Base-by-base conservation (phyloP, 768 basidiomycete genomes). In the Mycena kentingensis region DNA sequence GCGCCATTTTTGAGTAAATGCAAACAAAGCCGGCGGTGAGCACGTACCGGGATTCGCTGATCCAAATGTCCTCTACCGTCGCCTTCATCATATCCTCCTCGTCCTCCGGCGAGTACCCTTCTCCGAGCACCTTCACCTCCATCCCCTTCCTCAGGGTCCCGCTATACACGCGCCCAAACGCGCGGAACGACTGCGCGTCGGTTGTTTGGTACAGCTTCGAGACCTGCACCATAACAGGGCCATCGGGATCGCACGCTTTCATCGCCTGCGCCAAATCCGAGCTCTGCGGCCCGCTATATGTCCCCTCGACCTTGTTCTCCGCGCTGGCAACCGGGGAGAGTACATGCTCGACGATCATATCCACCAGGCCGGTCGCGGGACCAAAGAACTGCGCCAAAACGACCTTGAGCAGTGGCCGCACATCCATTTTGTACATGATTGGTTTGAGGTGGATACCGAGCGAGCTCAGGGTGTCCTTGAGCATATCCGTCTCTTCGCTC, bases 361-460 rank as follows among this genome's bases (percentile, higher is more conserved):
- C 97, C 25, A 98, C 84, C 58, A 99, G 76, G 1, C 97, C 97
- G 1, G 84, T 87, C 3, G 93, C 76, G 24, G 85, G 83, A 5
- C 97, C 95, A 63, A 99, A 99, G 78, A 99, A 99, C 67, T 98
- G 95, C 64, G 90, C 88, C 54, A 97, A 73, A 12, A 98, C 87
- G 32, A 88, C 92, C 72, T 98, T 97, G 60, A 99, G 75, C 45
- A 99, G 74, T 3, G 97, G 97, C 49, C 96, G 77, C 5, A 94
- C 94, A 66, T 99, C 97, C 93, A 99, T 98, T 77, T 98, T 98
- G 80, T 88, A 99, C 82, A 92, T 88, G 27, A 93, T 78, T 0
- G 94, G 88, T 72, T 95, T 97, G 59, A 99, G 75, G 34, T 82
- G 76, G 63, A 99, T 98, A 2, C 85, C 84, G 28, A 99, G 78